Evolutionary conservation across 2,329 filamentous ascomycete genomes (phyloP), one percentile per base, ranked within the genome.

Genomic region (Hymenoscyphus albidus): DNA sequence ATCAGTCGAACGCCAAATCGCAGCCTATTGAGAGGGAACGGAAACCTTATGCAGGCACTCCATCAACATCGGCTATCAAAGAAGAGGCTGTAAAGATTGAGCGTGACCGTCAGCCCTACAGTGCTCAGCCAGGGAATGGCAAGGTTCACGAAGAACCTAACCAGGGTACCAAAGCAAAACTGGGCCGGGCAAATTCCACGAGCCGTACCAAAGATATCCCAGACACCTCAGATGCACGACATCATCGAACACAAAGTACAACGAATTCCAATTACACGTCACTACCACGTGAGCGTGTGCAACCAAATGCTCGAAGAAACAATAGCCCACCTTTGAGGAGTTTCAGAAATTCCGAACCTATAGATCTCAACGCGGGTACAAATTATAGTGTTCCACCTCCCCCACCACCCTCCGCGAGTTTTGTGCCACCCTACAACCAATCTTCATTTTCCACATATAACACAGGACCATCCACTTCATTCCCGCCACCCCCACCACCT

Each of bases 21-120:
- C 65, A 42, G 74, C 78, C 64, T 68, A 77, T 70, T 71, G 78
- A 67, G 70, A 74, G 64, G 72, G 76, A 71, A 70, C 77, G 59
- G 67, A 75, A 71, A 62, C 77, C 78, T 35, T 78, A 82, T 66
- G 69, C 72, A 32, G 70, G 75, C 2, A 67, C 67, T 18, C 70
- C 70, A 16, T 73, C 71, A 12, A 72, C 75, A 5, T 73, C 79
- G 14, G 75, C 77, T 18, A 78, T 76, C 44, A 75, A 74, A 22
- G 76, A 80, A n/a, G 77, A 78, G 35, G 67, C 79, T 0, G 78
- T 81, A 0, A 84, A 84, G 1, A 83, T 89, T 58, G 88, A 90
- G 71, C 83, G 88, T 5, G 84, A 89, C 70, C 79, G 88, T 44
- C 85, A 89, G 66, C 88, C 88, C 0, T 90, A 90, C 70, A 78